Evolutionary conservation across 768 basidiomycete genomes (phyloP).

Genomic region (Udeniomyces megalosporus): DNA sequence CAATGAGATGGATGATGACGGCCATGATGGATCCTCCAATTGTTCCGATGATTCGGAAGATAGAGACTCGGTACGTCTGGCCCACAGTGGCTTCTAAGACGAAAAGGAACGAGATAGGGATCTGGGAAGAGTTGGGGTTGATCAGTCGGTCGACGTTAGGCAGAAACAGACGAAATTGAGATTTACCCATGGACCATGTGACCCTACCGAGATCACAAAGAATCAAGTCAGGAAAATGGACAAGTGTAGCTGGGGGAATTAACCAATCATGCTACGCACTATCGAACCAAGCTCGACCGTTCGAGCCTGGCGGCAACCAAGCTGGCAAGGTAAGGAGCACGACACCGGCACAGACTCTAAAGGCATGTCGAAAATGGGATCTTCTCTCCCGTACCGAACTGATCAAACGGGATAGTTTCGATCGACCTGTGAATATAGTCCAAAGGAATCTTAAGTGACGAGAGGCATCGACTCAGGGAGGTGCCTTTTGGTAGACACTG

Average conservation of each 20-base stretch:
- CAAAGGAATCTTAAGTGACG: too few species aligned
- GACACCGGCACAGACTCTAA: conserved; percentile 22
- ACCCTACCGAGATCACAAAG: too few species aligned
- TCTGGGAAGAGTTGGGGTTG: background rate
- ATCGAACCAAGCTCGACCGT: conserved; percentile 22
- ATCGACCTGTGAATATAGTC: background rate
- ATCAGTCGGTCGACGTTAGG: background rate
- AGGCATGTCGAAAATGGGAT: background rate
- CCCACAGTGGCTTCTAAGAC: conserved; percentile 27
- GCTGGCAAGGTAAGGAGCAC: conserved; percentile 26
- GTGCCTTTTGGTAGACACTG: background rate
- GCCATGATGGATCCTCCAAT: conserved; percentile 25
- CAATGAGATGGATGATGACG: conserved; percentile 25
- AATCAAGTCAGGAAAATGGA: background rate
- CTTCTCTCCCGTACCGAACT: background rate
- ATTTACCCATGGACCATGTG: too few species aligned
- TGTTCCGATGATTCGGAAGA: conserved; percentile 27
- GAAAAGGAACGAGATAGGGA: conserved; percentile 13
- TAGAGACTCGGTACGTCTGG: conserved; percentile 25
- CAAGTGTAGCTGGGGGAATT: conserved; percentile 22
- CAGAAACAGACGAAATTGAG: background rate
- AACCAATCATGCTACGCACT: conserved; percentile 21
- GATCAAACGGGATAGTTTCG: background rate
- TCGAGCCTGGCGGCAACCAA: conserved; percentile 19
- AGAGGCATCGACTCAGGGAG: too few species aligned